Conservation (phyloP, 106 monocot species). For the Iris macrosiphon region DNA sequence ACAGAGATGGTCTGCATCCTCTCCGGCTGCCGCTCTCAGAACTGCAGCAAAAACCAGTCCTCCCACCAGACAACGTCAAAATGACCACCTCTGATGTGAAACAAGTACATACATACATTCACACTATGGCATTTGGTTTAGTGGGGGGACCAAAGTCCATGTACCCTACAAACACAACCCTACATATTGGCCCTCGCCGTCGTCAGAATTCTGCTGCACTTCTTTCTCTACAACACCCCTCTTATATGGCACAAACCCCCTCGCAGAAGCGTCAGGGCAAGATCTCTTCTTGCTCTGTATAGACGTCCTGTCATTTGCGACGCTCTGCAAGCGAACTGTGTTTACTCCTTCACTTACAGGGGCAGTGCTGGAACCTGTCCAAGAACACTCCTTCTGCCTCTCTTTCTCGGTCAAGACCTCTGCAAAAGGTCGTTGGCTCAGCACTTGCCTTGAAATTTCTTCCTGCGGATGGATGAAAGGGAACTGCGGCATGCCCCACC, state of each 20-base stretch:
- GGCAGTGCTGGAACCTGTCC: constrained; percentile 27
- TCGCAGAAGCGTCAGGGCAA: neutral
- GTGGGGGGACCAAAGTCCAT: neutral
- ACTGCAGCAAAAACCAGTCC: no score
- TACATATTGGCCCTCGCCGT: constrained; percentile 6
- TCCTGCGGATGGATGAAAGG: constrained; percentile 16
- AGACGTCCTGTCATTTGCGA: no score
- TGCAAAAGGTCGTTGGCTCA: constrained; percentile 7
- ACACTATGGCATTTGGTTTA: neutral
- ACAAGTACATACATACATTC: constrained; percentile 27
- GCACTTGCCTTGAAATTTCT: neutral
- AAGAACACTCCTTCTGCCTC: constrained; percentile 23
- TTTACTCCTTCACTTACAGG: constrained; percentile 3
- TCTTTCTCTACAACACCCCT: constrained; percentile 30
- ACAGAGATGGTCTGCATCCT: no score
- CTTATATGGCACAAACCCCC: constrained; percentile 75
- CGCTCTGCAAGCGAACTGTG: neutral
- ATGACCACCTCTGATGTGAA: no score
- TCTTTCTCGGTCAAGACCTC: constrained; percentile 2
- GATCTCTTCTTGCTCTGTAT: neutral
- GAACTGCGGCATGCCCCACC: constrained; percentile 17
- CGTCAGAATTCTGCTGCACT: constrained; percentile 5
- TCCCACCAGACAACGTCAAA: no score
- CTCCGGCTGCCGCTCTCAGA: no score
- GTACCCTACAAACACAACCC: constrained; percentile 22